phyloP scores from a whole-genome alignment of 169 alveolate species.

The Theileria sp. region DNA sequence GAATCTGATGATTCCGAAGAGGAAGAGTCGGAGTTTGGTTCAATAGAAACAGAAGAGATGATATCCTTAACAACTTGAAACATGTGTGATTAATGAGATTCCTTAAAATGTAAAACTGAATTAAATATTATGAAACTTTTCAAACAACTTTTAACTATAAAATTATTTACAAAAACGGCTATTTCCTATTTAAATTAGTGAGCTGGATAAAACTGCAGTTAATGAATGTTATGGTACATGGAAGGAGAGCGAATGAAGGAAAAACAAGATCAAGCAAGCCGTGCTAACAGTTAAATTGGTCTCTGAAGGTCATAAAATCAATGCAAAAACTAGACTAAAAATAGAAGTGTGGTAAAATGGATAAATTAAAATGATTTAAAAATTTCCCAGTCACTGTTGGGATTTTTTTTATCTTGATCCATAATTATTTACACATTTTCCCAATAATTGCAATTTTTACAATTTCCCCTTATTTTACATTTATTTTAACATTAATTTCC shows the following conservation, averaged over 20 bases:
- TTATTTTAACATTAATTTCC: background rate
- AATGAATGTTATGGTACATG: background rate
- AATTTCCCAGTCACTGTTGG: background rate
- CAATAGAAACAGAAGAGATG: conserved; percentile 5
- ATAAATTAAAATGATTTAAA: background rate
- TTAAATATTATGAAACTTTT: background rate
- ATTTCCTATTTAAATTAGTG: background rate
- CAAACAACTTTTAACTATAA: background rate
- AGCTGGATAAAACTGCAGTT: background rate
- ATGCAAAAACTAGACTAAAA: background rate
- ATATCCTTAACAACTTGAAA: conserved; percentile 5
- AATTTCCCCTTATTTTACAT: background rate
- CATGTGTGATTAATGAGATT: background rate
- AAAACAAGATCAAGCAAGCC: conserved; percentile 5
- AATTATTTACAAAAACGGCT: background rate
- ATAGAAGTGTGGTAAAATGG: background rate
- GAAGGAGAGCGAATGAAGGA: conserved; percentile 6
- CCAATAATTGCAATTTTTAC: background rate
- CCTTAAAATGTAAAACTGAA: background rate
- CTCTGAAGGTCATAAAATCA: background rate
- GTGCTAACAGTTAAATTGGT: background rate
- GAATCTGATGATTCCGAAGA: background rate
- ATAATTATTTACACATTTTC: background rate
- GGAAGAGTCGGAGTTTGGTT: background rate
- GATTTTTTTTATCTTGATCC: background rate